phyloP scores from a whole-genome alignment of 176 grass and related monocot genomes.

The Melocanna baccifera region DNA sequence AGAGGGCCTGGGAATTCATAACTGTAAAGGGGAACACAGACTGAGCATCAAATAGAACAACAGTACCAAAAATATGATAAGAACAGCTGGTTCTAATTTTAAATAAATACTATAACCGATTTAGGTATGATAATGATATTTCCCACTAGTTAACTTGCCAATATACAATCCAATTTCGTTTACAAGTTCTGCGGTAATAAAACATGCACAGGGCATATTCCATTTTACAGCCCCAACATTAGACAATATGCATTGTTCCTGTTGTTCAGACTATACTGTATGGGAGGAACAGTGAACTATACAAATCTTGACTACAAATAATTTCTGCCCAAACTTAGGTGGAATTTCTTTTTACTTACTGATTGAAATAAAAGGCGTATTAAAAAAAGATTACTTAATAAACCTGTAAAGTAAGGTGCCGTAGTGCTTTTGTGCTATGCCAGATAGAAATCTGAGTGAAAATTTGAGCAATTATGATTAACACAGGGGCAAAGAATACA shows the following conservation, averaged over 20 bases:
- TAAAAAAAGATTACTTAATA: background rate
- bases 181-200: background rate
- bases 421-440: background rate
- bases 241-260: background rate
- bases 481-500: background rate
- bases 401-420: constrained; percentile 3
- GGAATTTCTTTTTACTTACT: background rate
- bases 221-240: background rate
- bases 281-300: background rate
- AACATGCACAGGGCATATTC: background rate
- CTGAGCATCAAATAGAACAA: background rate
- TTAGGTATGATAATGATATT: background rate
- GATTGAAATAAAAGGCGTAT: background rate
- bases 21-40: background rate
- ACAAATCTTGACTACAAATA: background rate
- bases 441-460: background rate
- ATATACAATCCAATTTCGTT: background rate
- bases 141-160: background rate
- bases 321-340: background rate
- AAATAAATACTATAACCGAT: background rate
- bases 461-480: background rate
- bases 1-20: background rate
- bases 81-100: background rate
- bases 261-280: background rate
- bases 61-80: background rate